Evolutionary conservation across 2,329 filamentous ascomycete genomes (phyloP), one percentile per base, ranked within the genome.

Genomic region (Cladosporium sp.): DNA sequence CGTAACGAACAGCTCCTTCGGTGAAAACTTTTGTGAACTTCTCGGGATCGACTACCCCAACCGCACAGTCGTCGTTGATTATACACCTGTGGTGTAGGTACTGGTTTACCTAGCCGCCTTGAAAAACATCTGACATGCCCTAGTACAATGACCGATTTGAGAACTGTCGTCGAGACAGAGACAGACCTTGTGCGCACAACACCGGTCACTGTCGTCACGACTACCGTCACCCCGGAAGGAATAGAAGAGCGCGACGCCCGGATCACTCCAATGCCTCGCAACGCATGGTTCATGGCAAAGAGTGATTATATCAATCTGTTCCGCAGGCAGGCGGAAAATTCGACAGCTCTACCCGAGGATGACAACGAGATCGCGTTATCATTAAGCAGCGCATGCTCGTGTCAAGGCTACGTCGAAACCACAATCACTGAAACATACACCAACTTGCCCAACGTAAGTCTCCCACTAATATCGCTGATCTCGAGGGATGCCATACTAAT

Each of bases 311-410:
- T 50, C 51, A 28, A 41, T 31, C n/a, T 35, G 37, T 53, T 46
- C 51, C 38, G 38, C 35, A 41, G 44, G 42, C 43, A 48, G 31
- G 37, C 19, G 3, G 38, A 42, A 1, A 46, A 53, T 28, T 46
- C 43, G 44, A 43, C 40, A 13, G 16, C 56, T 42, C 40, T 51
- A 14, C 22, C 40, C 28, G 44, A 50, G 35, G 49, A 32, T 10
- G 46, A 50, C 32, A 38, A 56, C 2, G 57, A 44, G 9, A 48
- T 64, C 35, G 59, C 59, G 9, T 53, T 60, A 2, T 56, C 61
- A 2, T 66, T 68, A 49, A 62, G 60, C 11, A 68, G 66, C 49
- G 66, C 66, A 37, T 69, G 67, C 52, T 43, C 32, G n/a, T 68
- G 66, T 50, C 62, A 63, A 38, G 55, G 52, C 6, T 62, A 59